A percentile compares a stretch with the other conserved stretches of the same genome.
Conservation (phyloP, 257 asterid species). For the Dorcoceras hygrometricum region DNA sequence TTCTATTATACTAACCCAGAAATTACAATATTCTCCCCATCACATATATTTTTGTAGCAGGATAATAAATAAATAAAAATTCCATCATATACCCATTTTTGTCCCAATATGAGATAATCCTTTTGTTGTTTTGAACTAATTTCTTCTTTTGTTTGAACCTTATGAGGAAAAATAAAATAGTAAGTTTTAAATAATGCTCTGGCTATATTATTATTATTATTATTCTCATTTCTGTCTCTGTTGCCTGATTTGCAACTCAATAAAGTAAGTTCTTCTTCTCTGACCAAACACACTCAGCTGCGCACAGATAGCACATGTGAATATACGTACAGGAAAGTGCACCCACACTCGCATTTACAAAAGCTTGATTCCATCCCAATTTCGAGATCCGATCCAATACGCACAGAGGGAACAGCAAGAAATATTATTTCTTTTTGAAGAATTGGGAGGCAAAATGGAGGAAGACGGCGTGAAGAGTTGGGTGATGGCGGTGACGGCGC, state of each 20-base stretch:
- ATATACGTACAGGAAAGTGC: neutral
- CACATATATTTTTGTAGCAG: too few relatives aligned
- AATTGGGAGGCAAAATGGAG: constrained; percentile 34
- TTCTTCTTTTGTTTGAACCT: neutral
- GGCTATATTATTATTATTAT: neutral
- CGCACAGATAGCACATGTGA: constrained; percentile 18
- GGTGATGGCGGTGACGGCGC: constrained; percentile 78
- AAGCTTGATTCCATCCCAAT: constrained; percentile 2
- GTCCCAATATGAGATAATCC: too few relatives aligned
- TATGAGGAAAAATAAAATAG: too few relatives aligned
- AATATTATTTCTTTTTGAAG: neutral
- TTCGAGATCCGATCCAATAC: constrained; percentile 30
- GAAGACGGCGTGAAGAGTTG: constrained; percentile 51
- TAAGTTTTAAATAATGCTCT: too few relatives aligned
- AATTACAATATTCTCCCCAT: too few relatives aligned
- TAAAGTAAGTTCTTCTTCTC: constrained; percentile 28
- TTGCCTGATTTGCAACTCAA: constrained; percentile 13
- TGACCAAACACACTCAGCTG: constrained; percentile 25
- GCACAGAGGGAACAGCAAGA: neutral
- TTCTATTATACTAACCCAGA: too few relatives aligned
- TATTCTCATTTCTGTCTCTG: neutral
- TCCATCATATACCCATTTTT: too few relatives aligned
- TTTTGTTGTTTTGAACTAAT: too few relatives aligned
- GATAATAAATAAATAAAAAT: too few relatives aligned
- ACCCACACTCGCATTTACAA: constrained; percentile 13